These are phyloP conservation scores for Colletotrichum limetticola DNA, from an alignment of 2,329 filamentous ascomycete species.

Conservation along the genomic window DNA sequence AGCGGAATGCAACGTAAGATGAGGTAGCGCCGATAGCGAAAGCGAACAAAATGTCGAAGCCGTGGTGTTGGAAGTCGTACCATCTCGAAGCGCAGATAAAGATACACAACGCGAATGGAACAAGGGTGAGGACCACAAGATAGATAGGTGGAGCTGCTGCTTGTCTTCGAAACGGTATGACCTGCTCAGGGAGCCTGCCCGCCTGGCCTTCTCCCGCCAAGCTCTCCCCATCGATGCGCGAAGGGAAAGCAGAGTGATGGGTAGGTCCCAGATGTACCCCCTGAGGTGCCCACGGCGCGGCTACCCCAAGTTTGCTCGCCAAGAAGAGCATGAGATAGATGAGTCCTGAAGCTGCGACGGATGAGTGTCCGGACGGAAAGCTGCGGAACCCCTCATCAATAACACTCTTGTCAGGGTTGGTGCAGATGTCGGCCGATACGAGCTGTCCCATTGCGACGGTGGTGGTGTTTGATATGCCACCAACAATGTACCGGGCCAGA, in stretches of 20 bases:
- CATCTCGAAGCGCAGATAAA: constrained; percentile 81
- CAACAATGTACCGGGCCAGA: constrained; percentile 63
- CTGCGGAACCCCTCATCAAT: constrained; percentile 79
- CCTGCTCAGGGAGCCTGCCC: too few relatives aligned
- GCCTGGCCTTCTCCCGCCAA: too few relatives aligned
- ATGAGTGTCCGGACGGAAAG: constrained; percentile 57
- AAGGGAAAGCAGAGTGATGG: too few relatives aligned
- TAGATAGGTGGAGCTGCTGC: constrained; percentile 74
- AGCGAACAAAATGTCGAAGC: constrained; percentile 82
- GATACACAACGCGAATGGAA: constrained; percentile 74
- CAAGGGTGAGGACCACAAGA: constrained; percentile 70
- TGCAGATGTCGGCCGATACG: constrained; percentile 77
- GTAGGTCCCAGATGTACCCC: too few relatives aligned
- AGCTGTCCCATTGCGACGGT: constrained; percentile 64
- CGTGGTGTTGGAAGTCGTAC: constrained; percentile 82
- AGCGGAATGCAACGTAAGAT: constrained; percentile 75
- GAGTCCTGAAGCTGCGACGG: constrained; percentile 65
- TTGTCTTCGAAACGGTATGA: too few relatives aligned
- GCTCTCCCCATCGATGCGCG: too few relatives aligned
- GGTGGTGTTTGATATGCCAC: constrained; percentile 61
- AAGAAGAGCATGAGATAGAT: too few relatives aligned
- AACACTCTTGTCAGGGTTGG: constrained; percentile 61
- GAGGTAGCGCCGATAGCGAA: constrained; percentile 74
- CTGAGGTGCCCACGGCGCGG: too few relatives aligned
- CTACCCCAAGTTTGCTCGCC: too few relatives aligned